Evolutionary conservation across 495 filamentous ascomycete species (phyloP).

Genomic region (Aspergillus carlsbadensis): DNA sequence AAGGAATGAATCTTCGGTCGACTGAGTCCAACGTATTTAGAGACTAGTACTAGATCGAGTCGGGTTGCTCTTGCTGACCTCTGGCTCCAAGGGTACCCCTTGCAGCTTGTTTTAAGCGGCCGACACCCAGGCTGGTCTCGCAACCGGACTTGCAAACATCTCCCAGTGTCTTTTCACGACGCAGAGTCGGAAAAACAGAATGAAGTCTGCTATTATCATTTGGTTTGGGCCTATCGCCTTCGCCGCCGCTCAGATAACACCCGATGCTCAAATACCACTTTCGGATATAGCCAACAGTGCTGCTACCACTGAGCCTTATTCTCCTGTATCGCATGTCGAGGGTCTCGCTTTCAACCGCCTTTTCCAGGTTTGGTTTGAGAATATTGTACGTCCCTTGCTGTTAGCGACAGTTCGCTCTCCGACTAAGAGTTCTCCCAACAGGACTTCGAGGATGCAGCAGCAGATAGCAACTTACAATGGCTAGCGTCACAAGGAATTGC

Average conservation of each 20-base stretch:
- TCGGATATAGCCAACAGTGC: conserved; percentile 33
- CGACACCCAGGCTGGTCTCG: not conserved
- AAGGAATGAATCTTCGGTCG: not conserved
- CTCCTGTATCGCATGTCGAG: conserved; percentile 57
- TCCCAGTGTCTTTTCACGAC: not conserved
- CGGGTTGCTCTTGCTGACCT: not conserved
- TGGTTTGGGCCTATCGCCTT: conserved; percentile 25
- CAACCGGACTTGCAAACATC: not conserved
- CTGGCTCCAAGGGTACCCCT: not conserved
- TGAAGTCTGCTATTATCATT: conserved; percentile 25
- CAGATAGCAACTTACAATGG: conserved; percentile 53
- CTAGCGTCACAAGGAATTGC: conserved; percentile 62
- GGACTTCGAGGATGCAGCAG: conserved; percentile 54
- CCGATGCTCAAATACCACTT: conserved; percentile 28
- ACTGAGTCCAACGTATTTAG: no score
- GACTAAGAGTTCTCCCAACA: conserved; percentile 21
- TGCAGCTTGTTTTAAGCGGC: conserved; percentile 12
- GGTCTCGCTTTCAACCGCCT: conserved; percentile 68
- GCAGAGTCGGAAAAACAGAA: conserved; percentile 11
- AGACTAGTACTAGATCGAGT: not conserved
- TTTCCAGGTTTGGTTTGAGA: conserved; percentile 71
- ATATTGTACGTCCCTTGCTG: conserved; percentile 54
- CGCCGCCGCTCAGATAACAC: conserved; percentile 29
- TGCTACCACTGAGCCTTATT: conserved; percentile 37
- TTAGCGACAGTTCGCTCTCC: conserved; percentile 3